These are phyloP conservation scores for Plantago major DNA, from an alignment of 257 asterid species.

Conservation along the genomic window DNA sequence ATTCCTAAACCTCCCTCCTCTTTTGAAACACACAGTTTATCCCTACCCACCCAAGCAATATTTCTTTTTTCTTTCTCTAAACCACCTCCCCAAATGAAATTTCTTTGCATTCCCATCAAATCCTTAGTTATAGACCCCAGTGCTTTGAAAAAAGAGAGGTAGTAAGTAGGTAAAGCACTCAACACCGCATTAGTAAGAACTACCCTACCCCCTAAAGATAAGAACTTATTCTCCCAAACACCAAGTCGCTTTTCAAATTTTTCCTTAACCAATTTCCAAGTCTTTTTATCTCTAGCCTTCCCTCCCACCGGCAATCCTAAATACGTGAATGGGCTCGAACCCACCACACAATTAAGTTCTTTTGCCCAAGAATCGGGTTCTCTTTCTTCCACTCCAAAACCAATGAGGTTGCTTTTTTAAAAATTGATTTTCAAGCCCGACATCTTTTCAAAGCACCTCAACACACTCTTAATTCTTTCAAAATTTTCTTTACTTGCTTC, in stretches of 20 bases:
- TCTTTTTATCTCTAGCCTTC: not conserved
- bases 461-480: not conserved
- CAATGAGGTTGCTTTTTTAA: not conserved
- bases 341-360: not conserved
- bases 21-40: not conserved
- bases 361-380: not conserved
- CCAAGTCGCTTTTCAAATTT: no score
- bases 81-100: not conserved
- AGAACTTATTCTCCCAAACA: not conserved
- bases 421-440: not conserved
- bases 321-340: not conserved
- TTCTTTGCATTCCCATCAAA: not conserved
- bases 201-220: not conserved
- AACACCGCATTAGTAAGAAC: not conserved
- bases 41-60: not conserved
- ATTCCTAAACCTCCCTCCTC: not conserved
- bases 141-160: no score
- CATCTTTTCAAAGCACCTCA: not conserved
- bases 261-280: not conserved
- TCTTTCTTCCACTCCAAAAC: not conserved
- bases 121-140: not conserved
- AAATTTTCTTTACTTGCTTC: not conserved
- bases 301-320: not conserved
- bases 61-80: no score
- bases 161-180: not conserved